phyloP scores from a whole-genome alignment of 2,329 filamentous ascomycete species.

The Claviceps pazoutovae region DNA sequence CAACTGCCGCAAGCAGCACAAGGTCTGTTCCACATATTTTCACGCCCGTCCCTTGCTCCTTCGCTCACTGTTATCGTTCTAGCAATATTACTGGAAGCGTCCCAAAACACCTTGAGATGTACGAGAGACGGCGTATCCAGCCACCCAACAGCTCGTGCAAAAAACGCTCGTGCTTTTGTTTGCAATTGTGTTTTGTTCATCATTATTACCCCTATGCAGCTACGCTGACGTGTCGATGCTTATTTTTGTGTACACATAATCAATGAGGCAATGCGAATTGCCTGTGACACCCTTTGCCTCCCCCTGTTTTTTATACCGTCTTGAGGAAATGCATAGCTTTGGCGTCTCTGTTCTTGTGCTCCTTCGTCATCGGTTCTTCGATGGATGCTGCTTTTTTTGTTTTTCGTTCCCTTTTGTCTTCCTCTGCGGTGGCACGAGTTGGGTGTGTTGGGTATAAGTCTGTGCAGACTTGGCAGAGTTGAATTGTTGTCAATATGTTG shows the following conservation, averaged over 20 bases:
- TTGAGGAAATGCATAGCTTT: neutral
- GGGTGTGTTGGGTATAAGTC: neutral
- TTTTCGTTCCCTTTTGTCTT: neutral
- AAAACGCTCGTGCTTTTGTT: no score
- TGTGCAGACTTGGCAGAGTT: neutral
- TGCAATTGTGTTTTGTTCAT: neutral
- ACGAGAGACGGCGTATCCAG: neutral
- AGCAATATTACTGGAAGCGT: conserved; percentile 61
- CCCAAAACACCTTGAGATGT: conserved; percentile 39
- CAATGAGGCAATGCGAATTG: neutral
- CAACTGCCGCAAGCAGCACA: conserved; percentile 88
- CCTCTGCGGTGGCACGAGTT: neutral
- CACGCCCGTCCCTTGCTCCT: neutral
- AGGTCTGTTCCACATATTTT: conserved; percentile 44
- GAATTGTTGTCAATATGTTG: neutral
- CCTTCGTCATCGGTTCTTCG: neutral
- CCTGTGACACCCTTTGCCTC: neutral
- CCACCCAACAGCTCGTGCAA: no score
- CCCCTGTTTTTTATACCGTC: neutral
- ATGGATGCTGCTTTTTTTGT: neutral
- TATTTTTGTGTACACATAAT: conserved; percentile 3
- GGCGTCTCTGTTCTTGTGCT: neutral
- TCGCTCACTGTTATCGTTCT: neutral
- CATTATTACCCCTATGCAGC: neutral
- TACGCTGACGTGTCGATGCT: neutral